Base-by-base conservation (phyloP, 495 filamentous ascomycete species). In the Neurospora sp. region DNA sequence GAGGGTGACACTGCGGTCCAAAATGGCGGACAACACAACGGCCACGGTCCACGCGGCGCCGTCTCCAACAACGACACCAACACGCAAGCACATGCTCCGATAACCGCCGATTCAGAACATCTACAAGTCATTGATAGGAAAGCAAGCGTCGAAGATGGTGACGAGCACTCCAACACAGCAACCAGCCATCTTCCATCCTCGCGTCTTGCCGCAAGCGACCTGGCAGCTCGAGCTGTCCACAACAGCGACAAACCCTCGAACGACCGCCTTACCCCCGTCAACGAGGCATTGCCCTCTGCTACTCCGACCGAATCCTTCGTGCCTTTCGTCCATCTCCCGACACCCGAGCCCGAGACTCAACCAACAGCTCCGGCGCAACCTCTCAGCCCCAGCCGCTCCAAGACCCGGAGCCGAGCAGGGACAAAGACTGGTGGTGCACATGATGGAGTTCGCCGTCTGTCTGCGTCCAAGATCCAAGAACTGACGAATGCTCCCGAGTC, bases 401-500 rank as follows among this genome's bases (percentile, higher is more conserved):
- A 73, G 38, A 78, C 78, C 14, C 72, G 74, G 18, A 78, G 77
- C 69, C 78, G 77, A 22, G 78, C 80, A 20, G 77, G 76, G 71
- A 81, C 79, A 3, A 84, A 81, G 76, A 81, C 79, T 2, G 78
- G 78, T 72, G 79, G 77, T 69, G 27, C 27, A 31, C 79, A 80
- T 22, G 81, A 80, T 42, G 85, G 81, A 61, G 78, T 85, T 39
- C 77, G 87, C 71, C 87, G 88, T 48, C 83, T 90, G 38, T 89
- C 88, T 0, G 86, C 87, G 1, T 84, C 82, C 72, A 84, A 89
- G 79, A 85, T 89, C 40, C 81, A 86, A 40, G 85, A 86, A 46
- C 76, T 90, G 46, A 85, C 87, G 0, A 81, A 83, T 7, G 84
- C 87, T 0, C 85, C 87, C 22, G 84, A 87, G 59, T 87, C 83